phyloP scores from a whole-genome alignment of 495 filamentous ascomycete species.

The Aeminium ludgeri region DNA sequence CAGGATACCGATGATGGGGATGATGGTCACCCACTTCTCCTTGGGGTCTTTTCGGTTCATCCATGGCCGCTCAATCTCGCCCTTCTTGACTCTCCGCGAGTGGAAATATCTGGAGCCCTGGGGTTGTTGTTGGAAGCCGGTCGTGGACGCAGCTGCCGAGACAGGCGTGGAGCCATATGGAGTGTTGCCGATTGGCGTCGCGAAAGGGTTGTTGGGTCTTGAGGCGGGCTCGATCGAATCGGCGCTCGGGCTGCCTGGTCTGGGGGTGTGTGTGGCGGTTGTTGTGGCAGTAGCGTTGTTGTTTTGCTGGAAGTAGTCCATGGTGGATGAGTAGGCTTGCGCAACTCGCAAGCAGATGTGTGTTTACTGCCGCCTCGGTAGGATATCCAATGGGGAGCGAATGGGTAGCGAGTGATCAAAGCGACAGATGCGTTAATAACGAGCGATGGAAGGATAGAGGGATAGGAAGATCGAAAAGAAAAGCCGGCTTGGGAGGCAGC shows the following conservation, averaged over 20 bases:
- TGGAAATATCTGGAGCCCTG: constrained; percentile 43
- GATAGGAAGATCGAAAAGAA: not conserved
- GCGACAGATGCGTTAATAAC: too few species aligned
- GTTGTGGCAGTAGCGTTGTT: constrained; percentile 8
- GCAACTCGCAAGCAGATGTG: not conserved
- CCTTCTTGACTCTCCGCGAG: constrained; percentile 54
- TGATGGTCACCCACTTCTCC: constrained; percentile 74
- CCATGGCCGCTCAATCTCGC: constrained; percentile 56
- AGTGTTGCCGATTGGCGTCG: constrained; percentile 17
- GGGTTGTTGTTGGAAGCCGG: constrained; percentile 20
- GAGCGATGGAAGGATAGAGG: not conserved
- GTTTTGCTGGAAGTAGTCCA: constrained; percentile 4
- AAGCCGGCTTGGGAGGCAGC: not conserved
- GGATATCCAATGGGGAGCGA: not conserved
- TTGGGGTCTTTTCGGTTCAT: constrained; percentile 47
- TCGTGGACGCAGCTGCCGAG: constrained; percentile 27
- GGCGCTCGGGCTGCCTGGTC: constrained; percentile 16
- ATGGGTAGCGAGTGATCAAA: not conserved
- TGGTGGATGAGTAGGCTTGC: not conserved
- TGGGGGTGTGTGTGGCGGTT: constrained; percentile 7
- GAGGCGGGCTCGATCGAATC: constrained; percentile 13
- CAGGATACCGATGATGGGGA: constrained; percentile 50
- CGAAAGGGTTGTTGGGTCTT: constrained; percentile 35
- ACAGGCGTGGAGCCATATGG: constrained; percentile 38
- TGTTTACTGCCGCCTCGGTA: too few species aligned